Conservation (phyloP, 257 asterid species). For the Oldenlandia corymbosa region DNA sequence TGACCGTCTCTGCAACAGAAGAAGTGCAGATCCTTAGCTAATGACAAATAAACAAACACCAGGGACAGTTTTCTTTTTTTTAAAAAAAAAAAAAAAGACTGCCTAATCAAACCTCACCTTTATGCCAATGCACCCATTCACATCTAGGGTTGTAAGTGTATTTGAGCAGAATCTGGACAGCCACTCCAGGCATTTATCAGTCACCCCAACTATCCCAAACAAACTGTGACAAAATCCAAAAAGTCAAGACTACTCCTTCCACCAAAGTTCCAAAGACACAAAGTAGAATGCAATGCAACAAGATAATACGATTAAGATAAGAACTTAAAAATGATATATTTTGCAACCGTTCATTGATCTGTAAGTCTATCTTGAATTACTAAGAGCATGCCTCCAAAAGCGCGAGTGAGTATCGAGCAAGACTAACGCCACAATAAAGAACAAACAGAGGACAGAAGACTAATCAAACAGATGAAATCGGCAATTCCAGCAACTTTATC, state of each 20-base stretch:
- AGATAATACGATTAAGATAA: too few species aligned
- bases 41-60: too few species aligned
- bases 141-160: conserved; percentile 79
- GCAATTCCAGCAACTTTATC: not conserved
- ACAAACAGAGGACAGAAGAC: not conserved
- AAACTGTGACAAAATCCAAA: conserved; percentile 47
- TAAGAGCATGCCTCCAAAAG: not conserved
- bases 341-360: too few species aligned
- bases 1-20: conserved; percentile 43
- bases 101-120: conserved; percentile 47
- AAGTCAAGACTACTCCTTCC: not conserved
- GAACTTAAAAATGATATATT: too few species aligned
- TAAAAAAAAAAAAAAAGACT: too few species aligned
- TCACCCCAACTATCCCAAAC: conserved; percentile 93
- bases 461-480: not conserved
- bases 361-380: too few species aligned
- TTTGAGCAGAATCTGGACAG: conserved; percentile 56
- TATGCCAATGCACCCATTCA: conserved; percentile 83
- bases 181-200: conserved; percentile 71
- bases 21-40: not conserved
- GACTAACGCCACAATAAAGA: not conserved
- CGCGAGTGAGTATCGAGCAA: not conserved
- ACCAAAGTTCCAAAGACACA: not conserved
- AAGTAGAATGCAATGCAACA: not conserved
- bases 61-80: too few species aligned